phyloP scores from a whole-genome alignment of 495 filamentous ascomycete genomes.

The Pyrenula massariospora region DNA sequence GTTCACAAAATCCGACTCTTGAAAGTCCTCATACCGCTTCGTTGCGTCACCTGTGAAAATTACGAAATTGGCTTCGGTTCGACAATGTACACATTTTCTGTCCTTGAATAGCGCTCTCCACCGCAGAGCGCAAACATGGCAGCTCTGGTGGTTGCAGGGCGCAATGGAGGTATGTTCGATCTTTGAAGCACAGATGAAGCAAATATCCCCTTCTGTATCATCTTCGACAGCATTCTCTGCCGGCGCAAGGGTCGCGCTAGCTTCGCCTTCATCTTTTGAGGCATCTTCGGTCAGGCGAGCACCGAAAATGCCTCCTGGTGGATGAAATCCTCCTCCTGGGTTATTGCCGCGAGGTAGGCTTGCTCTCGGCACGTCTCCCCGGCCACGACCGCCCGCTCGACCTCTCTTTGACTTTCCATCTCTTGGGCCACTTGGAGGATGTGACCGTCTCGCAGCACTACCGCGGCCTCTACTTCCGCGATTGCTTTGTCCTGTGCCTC shows the following conservation, averaged over 20 bases:
- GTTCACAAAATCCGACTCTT: slow-evolving; percentile 54
- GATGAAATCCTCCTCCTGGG: slow-evolving; percentile 2
- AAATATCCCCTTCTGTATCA: slow-evolving; percentile 65
- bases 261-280: slow-evolving; percentile 12
- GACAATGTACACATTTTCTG: slow-evolving; percentile 86
- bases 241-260: slow-evolving; percentile 14
- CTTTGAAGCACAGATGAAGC: slow-evolving; percentile 90
- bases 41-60: slow-evolving; percentile 76
- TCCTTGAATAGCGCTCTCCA: slow-evolving; percentile 90
- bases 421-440: slow-evolving; percentile 1
- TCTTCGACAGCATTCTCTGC: slow-evolving; percentile 26
- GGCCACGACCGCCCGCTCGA: slow-evolving; percentile 23
- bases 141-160: slow-evolving; percentile 90
- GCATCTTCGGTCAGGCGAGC: slow-evolving; percentile 28
- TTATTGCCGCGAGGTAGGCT: slow-evolving; percentile 8
- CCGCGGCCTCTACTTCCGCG: slow-evolving; percentile 3
- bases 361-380: slow-evolving; percentile 19
- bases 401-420: slow-evolving; percentile 8
- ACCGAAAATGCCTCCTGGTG: slow-evolving; percentile 23
- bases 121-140: slow-evolving; percentile 86
- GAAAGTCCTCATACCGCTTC: slow-evolving; percentile 78
- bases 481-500: not conserved
- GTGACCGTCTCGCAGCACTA: not conserved
- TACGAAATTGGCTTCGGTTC: slow-evolving; percentile 73
- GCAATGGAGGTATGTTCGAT: slow-evolving; percentile 76